Percentiles rank a stretch among this genome's conserved stretches.
phyloP scores from a whole-genome alignment of 1,139 yeast species.

The Pichia sp. region DNA sequence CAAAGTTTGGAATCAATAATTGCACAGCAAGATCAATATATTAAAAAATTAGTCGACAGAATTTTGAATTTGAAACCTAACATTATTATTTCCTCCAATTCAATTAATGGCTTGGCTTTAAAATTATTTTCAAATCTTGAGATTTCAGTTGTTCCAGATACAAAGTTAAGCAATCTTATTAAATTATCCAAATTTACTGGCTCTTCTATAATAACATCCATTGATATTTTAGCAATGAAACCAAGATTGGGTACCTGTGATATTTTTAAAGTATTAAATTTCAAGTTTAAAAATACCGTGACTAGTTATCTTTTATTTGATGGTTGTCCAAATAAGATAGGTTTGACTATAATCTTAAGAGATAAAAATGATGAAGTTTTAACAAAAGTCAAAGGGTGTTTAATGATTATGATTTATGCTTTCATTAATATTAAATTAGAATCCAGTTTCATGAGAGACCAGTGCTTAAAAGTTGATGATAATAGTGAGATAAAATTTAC shows the following conservation, averaged over 20 bases:
- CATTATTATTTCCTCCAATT: slow-evolving; percentile 71
- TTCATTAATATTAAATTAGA: slow-evolving; percentile 76
- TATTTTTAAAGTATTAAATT: slow-evolving; percentile 64
- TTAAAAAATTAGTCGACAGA: slow-evolving; percentile 75
- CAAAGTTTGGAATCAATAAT: slow-evolving; percentile 48
- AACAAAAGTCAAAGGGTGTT: slow-evolving; percentile 65
- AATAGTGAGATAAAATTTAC: background rate
- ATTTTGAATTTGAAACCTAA: slow-evolving; percentile 74
- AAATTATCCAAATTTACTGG: slow-evolving; percentile 74
- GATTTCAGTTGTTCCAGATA: slow-evolving; percentile 70
- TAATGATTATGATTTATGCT: slow-evolving; percentile 74
- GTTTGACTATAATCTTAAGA: slow-evolving; percentile 76
- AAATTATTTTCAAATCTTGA: slow-evolving; percentile 66
- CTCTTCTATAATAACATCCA: slow-evolving; percentile 70
- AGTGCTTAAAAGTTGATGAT: slow-evolving; percentile 39
- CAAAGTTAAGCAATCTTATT: slow-evolving; percentile 78
- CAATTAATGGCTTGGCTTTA: slow-evolving; percentile 80
- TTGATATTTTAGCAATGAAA: slow-evolving; percentile 54
- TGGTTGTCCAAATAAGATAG: slow-evolving; percentile 70
- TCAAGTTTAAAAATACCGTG: slow-evolving; percentile 44
- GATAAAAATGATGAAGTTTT: slow-evolving; percentile 63
- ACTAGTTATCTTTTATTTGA: slow-evolving; percentile 72
- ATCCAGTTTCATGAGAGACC: slow-evolving; percentile 72
- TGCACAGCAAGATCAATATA: slow-evolving; percentile 83
- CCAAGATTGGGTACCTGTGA: slow-evolving; percentile 70